Base-by-base conservation (phyloP, 352 stramenopile genomes). In the Globisporangium camurandrum region DNA sequence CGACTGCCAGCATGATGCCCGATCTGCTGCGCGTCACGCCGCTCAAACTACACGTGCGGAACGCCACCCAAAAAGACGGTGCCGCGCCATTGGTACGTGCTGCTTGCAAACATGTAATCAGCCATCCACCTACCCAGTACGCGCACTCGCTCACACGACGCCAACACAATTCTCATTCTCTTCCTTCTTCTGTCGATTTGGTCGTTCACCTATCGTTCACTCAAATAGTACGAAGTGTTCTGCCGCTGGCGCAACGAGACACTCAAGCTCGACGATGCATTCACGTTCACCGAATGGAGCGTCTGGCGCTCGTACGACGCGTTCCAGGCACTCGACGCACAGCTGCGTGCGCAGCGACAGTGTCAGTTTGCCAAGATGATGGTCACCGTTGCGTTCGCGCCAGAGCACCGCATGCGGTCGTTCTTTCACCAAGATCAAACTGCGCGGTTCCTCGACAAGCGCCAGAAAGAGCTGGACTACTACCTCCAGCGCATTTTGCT, bases 401-500 rank as follows among this genome's bases (percentile, higher is more conserved):
- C 79, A 0, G 62, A 67, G 36, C 79, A 88, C 57, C 70, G 68
- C 22, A 61, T 91, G 46, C 79, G 77, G 49, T 66, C 69, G 23
- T 86, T 91, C 55, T 88, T 91, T 59, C 66, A 83, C 47, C 78
- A 88, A 46, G 71, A 87, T 42, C 69, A 83, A 50, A 81, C 61
- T n/a, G 39, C 66, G 10, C 68, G 66, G 27, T 91, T 91, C 56
- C 61, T 88, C 1, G 76, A 91, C 49, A 86, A 81, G 61, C 74
- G 79, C 12, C 72, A 77, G 34, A 78, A 79, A 16, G 79, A 91
- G 47, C 67, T 91, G 30, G 79, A 91, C 56, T 88, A 88, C 43
- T 91, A 87, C 69, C 72, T 88, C 52, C 79, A 91, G 66, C 72
- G 79, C 37, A 84, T 91, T 40, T 71, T 91, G 62, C 61, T 86